Evolutionary conservation across 331 rosid species (phyloP), one percentile per base, ranked within the genome.

Genomic region (Acacia pycnantha): DNA sequence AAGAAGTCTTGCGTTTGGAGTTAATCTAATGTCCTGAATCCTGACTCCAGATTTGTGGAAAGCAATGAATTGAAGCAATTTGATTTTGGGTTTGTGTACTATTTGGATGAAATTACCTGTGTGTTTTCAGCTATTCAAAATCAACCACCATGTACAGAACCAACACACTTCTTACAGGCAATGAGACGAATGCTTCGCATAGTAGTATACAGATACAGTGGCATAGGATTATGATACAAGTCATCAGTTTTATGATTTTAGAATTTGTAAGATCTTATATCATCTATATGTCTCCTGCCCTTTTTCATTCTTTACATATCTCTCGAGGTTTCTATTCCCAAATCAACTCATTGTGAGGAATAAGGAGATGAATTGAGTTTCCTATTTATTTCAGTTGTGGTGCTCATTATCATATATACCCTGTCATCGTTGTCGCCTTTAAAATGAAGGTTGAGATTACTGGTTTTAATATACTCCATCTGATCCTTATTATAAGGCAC

Each of bases 1-100:
- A 94, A 81, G 98, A 94, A 86, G 97, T 95, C 67, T 89, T 94
- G 85, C 92, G 82, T 85, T 86, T 94, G 88, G 98, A 92, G 92
- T 88, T 85, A 78, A 89, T 90, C 21, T 91, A 35, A 77, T 77
- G 77, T 35, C 29, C 29, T 41, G 44, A 41, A 8, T 35, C 29
- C 35, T 64, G 86, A 80, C 73, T 81, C 84, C 84, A 50, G 56
- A 75, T 69, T 77, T 78, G 76, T 84, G 56, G 90, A 72, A 64
- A 86, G 77, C 61, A 75, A 56, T 64, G 48, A 11, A 68, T 75
- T 59, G 71, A 79, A 82, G 82, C 77, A 72, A 79, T 84, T 83
- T 9, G 68, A 62, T 35, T 78, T 73, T 73, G 77, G 76, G 77
- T 82, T 83, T 78, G 71, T 79, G 77, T 79, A 78, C 80, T 78